A percentile compares a stretch with the other conserved stretches of the same genome.
Evolutionary conservation across 768 basidiomycete species (phyloP).

Genomic region (Russula earlei): DNA sequence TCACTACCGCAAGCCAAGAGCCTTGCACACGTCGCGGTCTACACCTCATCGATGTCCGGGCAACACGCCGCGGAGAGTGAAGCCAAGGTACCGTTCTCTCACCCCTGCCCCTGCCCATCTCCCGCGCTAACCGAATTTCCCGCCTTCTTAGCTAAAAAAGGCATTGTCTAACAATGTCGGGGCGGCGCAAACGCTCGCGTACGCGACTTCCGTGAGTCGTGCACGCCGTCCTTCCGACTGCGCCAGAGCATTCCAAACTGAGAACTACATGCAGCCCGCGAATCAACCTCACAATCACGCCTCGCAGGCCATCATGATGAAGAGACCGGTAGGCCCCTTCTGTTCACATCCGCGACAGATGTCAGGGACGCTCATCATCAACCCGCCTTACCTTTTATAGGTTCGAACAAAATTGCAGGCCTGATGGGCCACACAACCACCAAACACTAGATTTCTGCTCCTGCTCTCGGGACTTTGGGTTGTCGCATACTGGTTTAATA

Average conservation of each 20-base stretch:
- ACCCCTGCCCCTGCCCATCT: background rate
- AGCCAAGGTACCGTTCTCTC: slow-evolving; percentile 48
- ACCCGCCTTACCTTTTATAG: background rate
- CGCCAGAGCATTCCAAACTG: background rate
- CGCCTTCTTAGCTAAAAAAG: slow-evolving; percentile 44
- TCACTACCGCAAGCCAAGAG: slow-evolving; percentile 64
- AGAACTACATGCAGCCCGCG: slow-evolving; percentile 17
- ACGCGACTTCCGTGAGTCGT: slow-evolving; percentile 14
- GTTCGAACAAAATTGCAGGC: slow-evolving; percentile 22
- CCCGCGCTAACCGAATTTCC: background rate
- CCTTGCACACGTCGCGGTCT: slow-evolving; percentile 54
- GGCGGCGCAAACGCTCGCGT: slow-evolving; percentile 28
- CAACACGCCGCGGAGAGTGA: slow-evolving; percentile 62
- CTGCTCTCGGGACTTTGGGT: slow-evolving; percentile 15
- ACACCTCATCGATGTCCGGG: slow-evolving; percentile 55
- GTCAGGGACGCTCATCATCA: background rate
- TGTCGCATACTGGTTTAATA: slow-evolving; percentile 11
- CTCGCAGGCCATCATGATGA: slow-evolving; percentile 29
- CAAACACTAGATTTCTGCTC: slow-evolving; percentile 12
- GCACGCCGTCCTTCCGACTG: slow-evolving; percentile 1
- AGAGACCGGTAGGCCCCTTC: slow-evolving; percentile 23
- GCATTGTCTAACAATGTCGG: slow-evolving; percentile 40
- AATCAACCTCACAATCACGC: slow-evolving; percentile 18
- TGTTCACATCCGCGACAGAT: background rate
- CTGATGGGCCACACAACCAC: slow-evolving; percentile 5